Evolutionary conservation across 2,329 filamentous ascomycete species (phyloP).

Genomic region (Fonsecaea erecta): DNA sequence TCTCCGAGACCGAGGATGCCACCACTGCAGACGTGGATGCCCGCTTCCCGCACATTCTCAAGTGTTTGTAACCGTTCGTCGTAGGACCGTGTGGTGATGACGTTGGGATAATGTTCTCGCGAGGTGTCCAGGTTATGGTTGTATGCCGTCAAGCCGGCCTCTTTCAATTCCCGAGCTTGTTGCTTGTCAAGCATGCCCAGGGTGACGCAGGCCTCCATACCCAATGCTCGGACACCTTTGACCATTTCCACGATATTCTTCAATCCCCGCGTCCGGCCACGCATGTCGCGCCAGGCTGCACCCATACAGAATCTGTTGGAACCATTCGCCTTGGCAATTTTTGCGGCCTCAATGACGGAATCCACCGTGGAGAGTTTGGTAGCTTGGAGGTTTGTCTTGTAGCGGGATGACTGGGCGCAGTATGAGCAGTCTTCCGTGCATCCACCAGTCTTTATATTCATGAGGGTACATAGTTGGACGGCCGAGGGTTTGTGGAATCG

Average conservation of each 20-base stretch:
- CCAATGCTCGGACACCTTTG: conserved; percentile 75
- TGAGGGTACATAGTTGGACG: conserved; percentile 90
- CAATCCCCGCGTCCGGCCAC: conserved; percentile 80
- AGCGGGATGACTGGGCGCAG: conserved; percentile 84
- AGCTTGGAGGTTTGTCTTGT: conserved; percentile 76
- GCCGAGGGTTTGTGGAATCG: conserved; percentile 82
- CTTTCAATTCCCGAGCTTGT: conserved; percentile 81
- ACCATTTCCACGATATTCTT: conserved; percentile 89
- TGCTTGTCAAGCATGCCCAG: conserved; percentile 85
- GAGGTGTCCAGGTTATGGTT: conserved; percentile 95
- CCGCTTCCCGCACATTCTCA: conserved; percentile 78
- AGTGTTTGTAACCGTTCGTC: conserved; percentile 85
- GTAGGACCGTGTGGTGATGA: conserved; percentile 85
- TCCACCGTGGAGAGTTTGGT: conserved; percentile 76
- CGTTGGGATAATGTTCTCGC: conserved; percentile 78
- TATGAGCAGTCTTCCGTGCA: conserved; percentile 93
- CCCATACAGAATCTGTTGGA: conserved; percentile 96
- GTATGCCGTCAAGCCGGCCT: conserved; percentile 84
- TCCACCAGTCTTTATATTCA: conserved; percentile 96
- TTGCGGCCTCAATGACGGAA: conserved; percentile 77
- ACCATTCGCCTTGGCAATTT: conserved; percentile 77
- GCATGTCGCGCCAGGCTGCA: conserved; percentile 92
- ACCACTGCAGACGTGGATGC: conserved; percentile 87
- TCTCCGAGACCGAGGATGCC: conserved; percentile 88
- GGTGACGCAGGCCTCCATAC: conserved; percentile 92